These are phyloP conservation scores for Prunus mongolica DNA, from an alignment of 306 rosid species.

Conservation along the genomic window DNA sequence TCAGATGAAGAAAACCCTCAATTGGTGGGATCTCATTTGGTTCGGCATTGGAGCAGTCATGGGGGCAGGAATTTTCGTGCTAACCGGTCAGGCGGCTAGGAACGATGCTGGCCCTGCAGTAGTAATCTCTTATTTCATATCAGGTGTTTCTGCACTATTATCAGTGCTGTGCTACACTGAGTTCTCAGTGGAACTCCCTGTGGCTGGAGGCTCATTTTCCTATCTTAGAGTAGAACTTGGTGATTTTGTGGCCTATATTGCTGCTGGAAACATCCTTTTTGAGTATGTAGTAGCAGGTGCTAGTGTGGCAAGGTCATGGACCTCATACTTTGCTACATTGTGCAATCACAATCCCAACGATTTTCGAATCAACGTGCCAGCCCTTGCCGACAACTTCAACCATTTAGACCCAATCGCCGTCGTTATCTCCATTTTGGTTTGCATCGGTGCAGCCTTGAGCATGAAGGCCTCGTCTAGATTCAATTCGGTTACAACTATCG, in stretches of 20 bases:
- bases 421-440: slow-evolving; percentile 12
- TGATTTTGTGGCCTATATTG: slow-evolving; percentile 23
- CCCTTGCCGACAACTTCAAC: slow-evolving; percentile 18
- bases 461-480: slow-evolving; percentile 24
- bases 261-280: slow-evolving; percentile 26
- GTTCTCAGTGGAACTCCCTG: slow-evolving; percentile 31
- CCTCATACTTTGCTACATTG: slow-evolving; percentile 27
- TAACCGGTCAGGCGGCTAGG: slow-evolving; percentile 18
- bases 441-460: slow-evolving; percentile 19
- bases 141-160: slow-evolving; percentile 24
- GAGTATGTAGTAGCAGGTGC: slow-evolving; percentile 23
- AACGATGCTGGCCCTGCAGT: slow-evolving; percentile 25
- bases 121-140: slow-evolving; percentile 22
- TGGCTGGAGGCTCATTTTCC: slow-evolving; percentile 28
- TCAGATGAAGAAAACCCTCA: slow-evolving; percentile 31
- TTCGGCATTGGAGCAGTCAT: slow-evolving; percentile 25
- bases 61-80: slow-evolving; percentile 32
- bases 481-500: slow-evolving; percentile 16
- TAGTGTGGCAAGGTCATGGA: slow-evolving; percentile 35
- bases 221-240: slow-evolving; percentile 33
- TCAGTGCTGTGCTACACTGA: slow-evolving; percentile 36
- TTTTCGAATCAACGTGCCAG: slow-evolving; percentile 13
- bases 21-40: slow-evolving; percentile 37
- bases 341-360: slow-evolving; percentile 27
- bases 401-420: slow-evolving; percentile 28